Base-by-base conservation (phyloP, 2,329 filamentous ascomycete genomes). In the Amauroascus niger region DNA sequence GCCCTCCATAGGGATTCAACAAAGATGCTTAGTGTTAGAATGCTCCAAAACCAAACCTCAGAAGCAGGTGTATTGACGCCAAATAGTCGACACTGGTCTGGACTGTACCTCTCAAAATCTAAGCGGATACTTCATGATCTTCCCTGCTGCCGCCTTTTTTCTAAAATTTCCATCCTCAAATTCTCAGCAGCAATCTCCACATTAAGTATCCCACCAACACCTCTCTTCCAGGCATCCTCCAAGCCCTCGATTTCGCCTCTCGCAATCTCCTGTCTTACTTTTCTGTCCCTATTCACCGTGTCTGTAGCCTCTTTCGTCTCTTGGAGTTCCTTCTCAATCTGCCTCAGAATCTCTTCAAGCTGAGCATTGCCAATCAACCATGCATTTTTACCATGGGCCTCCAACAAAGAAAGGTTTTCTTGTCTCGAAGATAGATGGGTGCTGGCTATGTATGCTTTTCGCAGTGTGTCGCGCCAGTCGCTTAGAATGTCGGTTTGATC, bases 301-400 rank as follows among this genome's bases (percentile, higher is more conserved):
- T 96, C 89, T 46, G 89, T 79, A 59, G 86, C 81, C 55, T 78
- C 76, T 67, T 83, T 84, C 18, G 79, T 73, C 37, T 75, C 77
- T 13, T 81, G 83, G 48, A 97, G 75, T 63, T 95, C 88, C 43
- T 76, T 75, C 75, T 97, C 91, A 24, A 94, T 64, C 11, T 69
- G 69, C 49, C 78, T 77, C 49, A 94, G 70, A 40, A 88, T 79
- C 41, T 81, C 80, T 71, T 96, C 91, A 18, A 89, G 69, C 60
- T 87, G 82, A 62, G 84, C 81, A 69, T 98, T 98, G 5, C 81
- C 81, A 7, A 95, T 79, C 53, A 98, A 76, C 91, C 93, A 97
- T 8, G 88, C 85, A 68, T 95, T 95, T 71, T 88, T 88, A 60
- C 91, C 93, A 69, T 84, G 84, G 49, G 77, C 77, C 63, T 93